phyloP scores from a whole-genome alignment of 805 yeast species.

The Huiozyma naganishii region DNA sequence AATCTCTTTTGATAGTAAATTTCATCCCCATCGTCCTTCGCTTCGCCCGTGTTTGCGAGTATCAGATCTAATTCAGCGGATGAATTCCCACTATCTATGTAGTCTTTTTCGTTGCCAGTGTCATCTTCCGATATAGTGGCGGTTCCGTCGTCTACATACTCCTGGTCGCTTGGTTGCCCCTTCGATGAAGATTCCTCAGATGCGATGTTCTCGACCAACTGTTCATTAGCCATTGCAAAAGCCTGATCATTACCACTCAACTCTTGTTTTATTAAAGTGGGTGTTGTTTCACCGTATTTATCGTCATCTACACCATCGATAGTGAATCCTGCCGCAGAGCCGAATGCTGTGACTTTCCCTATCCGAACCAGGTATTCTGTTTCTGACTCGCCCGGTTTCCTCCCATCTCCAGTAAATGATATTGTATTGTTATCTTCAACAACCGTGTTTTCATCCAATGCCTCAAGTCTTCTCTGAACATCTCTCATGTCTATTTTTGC shows the following conservation, averaged over 20 bases:
- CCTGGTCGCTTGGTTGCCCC: slow-evolving; percentile 13
- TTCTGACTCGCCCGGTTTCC: slow-evolving; percentile 63
- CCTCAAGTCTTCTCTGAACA: slow-evolving; percentile 37
- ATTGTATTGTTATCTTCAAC: slow-evolving; percentile 5
- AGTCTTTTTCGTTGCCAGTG: slow-evolving; percentile 15
- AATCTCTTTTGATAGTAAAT: slow-evolving; percentile 48
- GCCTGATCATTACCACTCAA: not conserved
- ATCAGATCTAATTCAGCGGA: slow-evolving; percentile 13
- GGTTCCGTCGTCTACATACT: not conserved
- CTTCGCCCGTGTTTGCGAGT: slow-evolving; percentile 20
- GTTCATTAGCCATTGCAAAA: slow-evolving; percentile 12
- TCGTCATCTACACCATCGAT: slow-evolving; percentile 3
- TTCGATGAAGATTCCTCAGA: slow-evolving; percentile 7
- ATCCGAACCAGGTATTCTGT: slow-evolving; percentile 75
- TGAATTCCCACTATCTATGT: slow-evolving; percentile 7
- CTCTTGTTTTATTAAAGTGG: slow-evolving; percentile 1
- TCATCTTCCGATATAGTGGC: slow-evolving; percentile 12
- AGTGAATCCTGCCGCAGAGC: slow-evolving; percentile 49
- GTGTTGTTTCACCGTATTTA: not conserved
- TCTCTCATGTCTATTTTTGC: slow-evolving; percentile 55
- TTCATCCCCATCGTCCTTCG: slow-evolving; percentile 75
- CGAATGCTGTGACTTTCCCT: slow-evolving; percentile 91
- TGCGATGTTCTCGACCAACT: slow-evolving; percentile 13
- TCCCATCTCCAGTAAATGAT: slow-evolving; percentile 16
- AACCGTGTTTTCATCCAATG: slow-evolving; percentile 12